phyloP scores from a whole-genome alignment of 306 rosid genomes.

The Citrullus amarus region DNA sequence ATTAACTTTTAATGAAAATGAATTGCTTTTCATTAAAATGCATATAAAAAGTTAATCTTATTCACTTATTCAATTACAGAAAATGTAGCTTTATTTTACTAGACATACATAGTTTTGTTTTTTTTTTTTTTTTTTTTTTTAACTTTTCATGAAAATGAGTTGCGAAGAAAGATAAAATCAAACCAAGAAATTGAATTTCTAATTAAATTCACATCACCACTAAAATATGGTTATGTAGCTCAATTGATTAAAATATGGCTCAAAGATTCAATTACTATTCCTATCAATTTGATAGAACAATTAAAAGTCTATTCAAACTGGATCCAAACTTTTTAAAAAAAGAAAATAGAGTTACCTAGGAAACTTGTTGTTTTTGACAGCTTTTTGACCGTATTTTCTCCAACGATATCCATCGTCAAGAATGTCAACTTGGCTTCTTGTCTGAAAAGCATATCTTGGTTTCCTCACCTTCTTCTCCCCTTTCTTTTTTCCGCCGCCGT shows the following conservation, averaged over 20 bases:
- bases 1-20: not conserved
- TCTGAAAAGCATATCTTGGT: slow-evolving; percentile 7
- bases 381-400: slow-evolving; percentile 16
- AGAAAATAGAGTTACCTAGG: slow-evolving; percentile 1
- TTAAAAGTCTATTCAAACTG: too few relatives aligned
- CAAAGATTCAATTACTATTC: too few relatives aligned
- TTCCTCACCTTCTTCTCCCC: slow-evolving; percentile 14
- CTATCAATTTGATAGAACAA: too few relatives aligned
- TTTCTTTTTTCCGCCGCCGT: not conserved
- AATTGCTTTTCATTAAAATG: too few relatives aligned
- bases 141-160: not conserved
- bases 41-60: not conserved
- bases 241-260: too few relatives aligned
- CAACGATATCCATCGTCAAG: slow-evolving; percentile 18
- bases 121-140: not conserved
- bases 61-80: not conserved
- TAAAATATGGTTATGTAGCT: too few relatives aligned
- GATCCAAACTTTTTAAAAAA: too few relatives aligned
- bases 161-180: not conserved
- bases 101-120: not conserved
- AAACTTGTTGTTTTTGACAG: slow-evolving; percentile 14
- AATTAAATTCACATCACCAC: too few relatives aligned
- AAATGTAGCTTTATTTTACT: not conserved
- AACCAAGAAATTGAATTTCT: too few relatives aligned
- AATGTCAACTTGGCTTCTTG: slow-evolving; percentile 11